A percentile compares a stretch with the other conserved stretches of the same genome.
phyloP scores from a whole-genome alignment of 2,329 filamentous ascomycete genomes.

The Fusarium sarcochroum region DNA sequence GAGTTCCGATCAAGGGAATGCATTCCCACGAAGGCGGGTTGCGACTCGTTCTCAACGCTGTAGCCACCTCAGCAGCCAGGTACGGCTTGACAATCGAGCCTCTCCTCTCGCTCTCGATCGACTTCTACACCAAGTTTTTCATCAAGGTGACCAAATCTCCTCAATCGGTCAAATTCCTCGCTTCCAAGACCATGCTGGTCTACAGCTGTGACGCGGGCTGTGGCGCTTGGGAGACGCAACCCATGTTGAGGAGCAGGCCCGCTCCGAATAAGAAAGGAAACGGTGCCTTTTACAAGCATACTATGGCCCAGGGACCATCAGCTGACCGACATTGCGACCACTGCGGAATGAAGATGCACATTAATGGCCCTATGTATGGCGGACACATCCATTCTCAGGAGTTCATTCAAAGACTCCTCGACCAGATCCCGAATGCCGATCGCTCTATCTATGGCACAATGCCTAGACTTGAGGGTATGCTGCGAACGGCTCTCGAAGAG shows the following conservation, averaged over 20 bases:
- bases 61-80: conserved; percentile 83
- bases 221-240: conserved; percentile 90
- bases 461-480: conserved; percentile 89
- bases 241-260: conserved; percentile 77
- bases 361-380: conserved; percentile 95
- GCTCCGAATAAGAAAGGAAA: conserved; percentile 78
- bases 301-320: conserved; percentile 78
- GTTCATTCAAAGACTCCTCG: conserved; percentile 85
- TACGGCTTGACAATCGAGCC: conserved; percentile 94
- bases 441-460: conserved; percentile 82
- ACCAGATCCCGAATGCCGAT: conserved; percentile 77
- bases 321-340: conserved; percentile 79
- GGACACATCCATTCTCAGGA: conserved; percentile 87
- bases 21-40: conserved; percentile 92
- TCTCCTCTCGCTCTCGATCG: conserved; percentile 91
- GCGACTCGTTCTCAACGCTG: conserved; percentile 85
- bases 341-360: conserved; percentile 87
- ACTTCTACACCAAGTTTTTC: conserved; percentile 94
- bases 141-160: conserved; percentile 85
- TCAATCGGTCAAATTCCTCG: conserved; percentile 88
- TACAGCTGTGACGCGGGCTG: conserved; percentile 94
- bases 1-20: conserved; percentile 85
- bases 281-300: conserved; percentile 82
- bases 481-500: conserved; percentile 90
- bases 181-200: conserved; percentile 91